phyloP scores from a whole-genome alignment of 176 grass and related monocot species.

The Cenchrus americanus region DNA sequence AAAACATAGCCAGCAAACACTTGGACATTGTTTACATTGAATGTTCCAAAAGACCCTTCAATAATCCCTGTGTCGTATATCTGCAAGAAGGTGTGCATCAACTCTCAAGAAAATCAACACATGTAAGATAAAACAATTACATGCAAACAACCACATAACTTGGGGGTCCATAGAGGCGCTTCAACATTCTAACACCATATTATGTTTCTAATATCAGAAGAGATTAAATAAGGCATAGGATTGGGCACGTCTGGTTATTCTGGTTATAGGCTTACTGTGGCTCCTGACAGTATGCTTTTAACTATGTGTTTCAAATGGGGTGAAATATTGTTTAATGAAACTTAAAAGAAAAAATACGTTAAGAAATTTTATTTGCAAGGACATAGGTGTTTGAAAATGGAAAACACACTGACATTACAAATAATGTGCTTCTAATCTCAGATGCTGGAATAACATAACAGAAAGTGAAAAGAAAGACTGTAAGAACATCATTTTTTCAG shows the following conservation, averaged over 20 bases:
- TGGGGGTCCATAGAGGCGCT: background rate
- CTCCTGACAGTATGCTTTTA: background rate
- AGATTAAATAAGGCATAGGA: background rate
- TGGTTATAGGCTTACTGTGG: background rate
- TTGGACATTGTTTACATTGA: slow-evolving; percentile 86
- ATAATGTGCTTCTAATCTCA: background rate
- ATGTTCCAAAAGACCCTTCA: slow-evolving; percentile 83
- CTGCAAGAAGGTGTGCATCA: slow-evolving; percentile 40
- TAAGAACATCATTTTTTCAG: background rate
- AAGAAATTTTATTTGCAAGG: background rate
- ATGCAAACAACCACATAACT: slow-evolving; percentile 2
- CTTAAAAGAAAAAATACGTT: background rate
- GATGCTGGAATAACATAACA: background rate
- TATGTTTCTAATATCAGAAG: no score
- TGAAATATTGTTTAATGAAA: background rate
- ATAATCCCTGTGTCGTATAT: slow-evolving; percentile 89
- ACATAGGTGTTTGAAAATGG: background rate
- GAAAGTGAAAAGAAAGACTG: slow-evolving; percentile 11
- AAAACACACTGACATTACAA: background rate
- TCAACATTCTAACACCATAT: no score
- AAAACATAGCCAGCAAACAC: slow-evolving; percentile 87
- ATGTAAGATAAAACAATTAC: background rate
- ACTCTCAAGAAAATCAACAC: background rate
- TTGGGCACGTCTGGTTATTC: background rate
- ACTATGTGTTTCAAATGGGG: background rate